phyloP scores from a whole-genome alignment of 225 moss, liverwort and hornwort genomes.

The Bryoerythrophyllum caledonicum region DNA sequence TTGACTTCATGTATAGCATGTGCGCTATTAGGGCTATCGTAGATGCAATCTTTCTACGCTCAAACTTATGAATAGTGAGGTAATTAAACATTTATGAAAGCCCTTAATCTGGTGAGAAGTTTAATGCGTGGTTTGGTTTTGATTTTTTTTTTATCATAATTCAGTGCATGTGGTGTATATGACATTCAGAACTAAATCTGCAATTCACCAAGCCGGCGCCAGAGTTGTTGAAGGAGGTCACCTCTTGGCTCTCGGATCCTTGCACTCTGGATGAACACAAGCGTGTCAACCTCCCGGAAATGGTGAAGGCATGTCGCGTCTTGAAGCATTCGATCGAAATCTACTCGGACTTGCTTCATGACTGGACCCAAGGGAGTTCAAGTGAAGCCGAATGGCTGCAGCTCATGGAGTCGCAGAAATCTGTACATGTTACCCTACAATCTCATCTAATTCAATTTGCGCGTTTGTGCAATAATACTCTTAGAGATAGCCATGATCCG shows the following conservation, averaged over 20 bases:
- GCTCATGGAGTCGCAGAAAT: conserved; percentile 35
- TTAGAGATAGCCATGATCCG: too few relatives aligned
- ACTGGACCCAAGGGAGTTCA: conserved; percentile 17
- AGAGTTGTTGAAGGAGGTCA: neutral
- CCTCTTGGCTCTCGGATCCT: conserved; percentile 13
- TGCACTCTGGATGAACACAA: conserved; percentile 28
- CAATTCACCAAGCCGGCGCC: neutral
- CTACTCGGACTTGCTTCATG: conserved; percentile 29
- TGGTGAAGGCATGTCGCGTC: conserved; percentile 19
- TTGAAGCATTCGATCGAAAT: conserved; percentile 15
- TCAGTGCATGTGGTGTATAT: neutral
- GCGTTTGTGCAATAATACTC: too few relatives aligned
- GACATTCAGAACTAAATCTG: conserved; percentile 27
- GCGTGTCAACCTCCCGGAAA: conserved; percentile 11
- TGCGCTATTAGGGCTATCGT: neutral
- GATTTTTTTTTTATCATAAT: too few relatives aligned
- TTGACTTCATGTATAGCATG: neutral
- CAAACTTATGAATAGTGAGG: too few relatives aligned
- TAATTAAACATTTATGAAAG: too few relatives aligned
- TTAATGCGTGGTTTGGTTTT: too few relatives aligned
- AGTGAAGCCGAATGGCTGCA: conserved; percentile 18
- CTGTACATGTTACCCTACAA: too few relatives aligned
- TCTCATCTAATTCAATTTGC: neutral
- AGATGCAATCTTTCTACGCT: too few relatives aligned
- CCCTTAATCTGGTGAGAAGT: too few relatives aligned